These are phyloP conservation scores for Citrullus mucosospermus DNA, from an alignment of 306 rosid species.

Conservation along the genomic window DNA sequence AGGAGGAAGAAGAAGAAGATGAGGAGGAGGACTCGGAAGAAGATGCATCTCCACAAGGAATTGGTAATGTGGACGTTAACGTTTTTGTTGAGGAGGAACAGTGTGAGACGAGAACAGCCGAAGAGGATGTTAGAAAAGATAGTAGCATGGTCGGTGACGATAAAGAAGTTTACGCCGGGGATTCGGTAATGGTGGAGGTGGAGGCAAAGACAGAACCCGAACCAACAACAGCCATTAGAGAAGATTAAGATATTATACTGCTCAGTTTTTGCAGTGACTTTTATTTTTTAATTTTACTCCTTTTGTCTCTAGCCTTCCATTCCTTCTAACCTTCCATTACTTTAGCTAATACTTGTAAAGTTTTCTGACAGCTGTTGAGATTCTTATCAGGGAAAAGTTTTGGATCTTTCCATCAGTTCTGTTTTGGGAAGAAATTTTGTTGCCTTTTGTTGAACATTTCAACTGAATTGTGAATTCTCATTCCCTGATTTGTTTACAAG, in stretches of 20 bases:
- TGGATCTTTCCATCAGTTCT: slow-evolving; percentile 1
- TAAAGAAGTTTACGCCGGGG: neutral
- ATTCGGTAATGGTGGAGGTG: neutral
- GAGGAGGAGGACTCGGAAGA: slow-evolving; percentile 15
- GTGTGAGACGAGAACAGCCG: slow-evolving; percentile 16
- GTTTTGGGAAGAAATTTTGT: slow-evolving; percentile 7
- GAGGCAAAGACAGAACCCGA: neutral
- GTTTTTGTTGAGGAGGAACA: slow-evolving; percentile 16
- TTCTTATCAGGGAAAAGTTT: neutral
- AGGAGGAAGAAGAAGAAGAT: slow-evolving; percentile 24
- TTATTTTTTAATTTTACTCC: neutral
- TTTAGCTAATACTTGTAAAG: slow-evolving; percentile 7
- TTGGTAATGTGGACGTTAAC: slow-evolving; percentile 17
- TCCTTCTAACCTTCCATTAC: neutral
- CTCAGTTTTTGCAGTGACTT: neutral
- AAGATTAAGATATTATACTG: neutral
- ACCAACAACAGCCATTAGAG: neutral
- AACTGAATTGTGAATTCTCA: neutral
- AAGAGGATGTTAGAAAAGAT: slow-evolving; percentile 6
- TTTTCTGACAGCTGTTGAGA: neutral
- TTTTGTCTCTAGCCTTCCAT: neutral
- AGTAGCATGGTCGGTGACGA: neutral
- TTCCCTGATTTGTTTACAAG: neutral
- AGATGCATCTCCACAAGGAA: slow-evolving; percentile 21
- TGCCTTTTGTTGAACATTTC: slow-evolving; percentile 6